Conservation (phyloP, 192 early-diverging fungal species). For the Dimargaris verticillata region DNA sequence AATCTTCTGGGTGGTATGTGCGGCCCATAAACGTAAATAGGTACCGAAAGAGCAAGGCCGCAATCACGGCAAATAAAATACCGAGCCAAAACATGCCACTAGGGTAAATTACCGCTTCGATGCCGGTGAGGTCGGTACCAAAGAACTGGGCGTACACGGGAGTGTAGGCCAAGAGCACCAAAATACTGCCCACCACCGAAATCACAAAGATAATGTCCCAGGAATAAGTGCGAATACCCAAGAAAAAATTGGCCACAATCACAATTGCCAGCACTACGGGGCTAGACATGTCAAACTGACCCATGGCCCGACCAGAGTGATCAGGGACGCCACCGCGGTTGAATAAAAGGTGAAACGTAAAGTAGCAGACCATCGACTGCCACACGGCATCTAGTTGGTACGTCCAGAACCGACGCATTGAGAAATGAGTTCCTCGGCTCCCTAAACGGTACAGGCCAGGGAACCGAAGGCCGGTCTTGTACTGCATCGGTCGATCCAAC, state of each 20-base stretch:
- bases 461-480: conserved; percentile 31
- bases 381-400: conserved; percentile 84
- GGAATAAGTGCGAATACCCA: conserved; percentile 58
- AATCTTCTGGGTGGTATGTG: conserved; percentile 44
- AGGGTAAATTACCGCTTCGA: conserved; percentile 42
- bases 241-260: conserved; percentile 62
- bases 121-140: conserved; percentile 47
- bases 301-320: conserved; percentile 31
- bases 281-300: conserved; percentile 56
- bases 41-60: conserved; percentile 56
- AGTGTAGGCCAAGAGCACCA: conserved; percentile 49
- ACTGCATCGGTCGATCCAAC: conserved; percentile 27
- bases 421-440: conserved; percentile 68
- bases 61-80: conserved; percentile 44
- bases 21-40: conserved; percentile 44
- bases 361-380: conserved; percentile 81
- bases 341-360: conserved; percentile 47
- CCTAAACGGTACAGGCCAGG: conserved; percentile 66
- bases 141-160: conserved; percentile 40
- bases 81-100: conserved; percentile 60
- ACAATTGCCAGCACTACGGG: conserved; percentile 64
- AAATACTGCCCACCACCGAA: conserved; percentile 44
- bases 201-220: conserved; percentile 70
- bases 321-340: conserved; percentile 32
- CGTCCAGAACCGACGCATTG: conserved; percentile 64